Conservation (phyloP, 2,329 filamentous ascomycete species). For the Lasiodiplodia sp. region DNA sequence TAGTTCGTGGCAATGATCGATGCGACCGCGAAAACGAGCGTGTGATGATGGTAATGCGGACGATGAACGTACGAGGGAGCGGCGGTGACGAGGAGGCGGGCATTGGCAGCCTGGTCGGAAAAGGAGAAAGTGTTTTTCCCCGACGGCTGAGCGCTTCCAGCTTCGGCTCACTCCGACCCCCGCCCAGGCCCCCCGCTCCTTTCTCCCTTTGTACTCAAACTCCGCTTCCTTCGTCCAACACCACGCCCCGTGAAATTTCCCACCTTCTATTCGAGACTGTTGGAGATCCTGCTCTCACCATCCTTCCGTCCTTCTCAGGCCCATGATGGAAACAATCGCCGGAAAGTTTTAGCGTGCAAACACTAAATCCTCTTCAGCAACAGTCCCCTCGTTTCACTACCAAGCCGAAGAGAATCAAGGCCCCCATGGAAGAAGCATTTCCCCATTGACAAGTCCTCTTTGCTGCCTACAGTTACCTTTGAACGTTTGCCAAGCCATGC, state of each 20-base stretch:
- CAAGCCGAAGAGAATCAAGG: no score
- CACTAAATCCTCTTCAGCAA: no score
- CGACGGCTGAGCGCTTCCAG: neutral
- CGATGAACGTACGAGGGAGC: neutral
- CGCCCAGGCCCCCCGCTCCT: neutral
- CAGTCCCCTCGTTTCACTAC: no score
- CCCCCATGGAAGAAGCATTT: no score
- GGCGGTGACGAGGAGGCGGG: neutral
- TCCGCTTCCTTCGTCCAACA: no score
- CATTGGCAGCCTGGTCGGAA: neutral
- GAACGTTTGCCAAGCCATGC: no score
- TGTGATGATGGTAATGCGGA: neutral
- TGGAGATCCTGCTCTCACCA: no score
- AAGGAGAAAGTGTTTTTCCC: neutral
- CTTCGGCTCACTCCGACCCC: neutral
- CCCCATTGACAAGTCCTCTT: no score
- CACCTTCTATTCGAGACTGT: neutral
- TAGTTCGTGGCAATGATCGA: neutral
- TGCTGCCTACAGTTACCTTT: no score
- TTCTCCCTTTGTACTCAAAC: neutral
- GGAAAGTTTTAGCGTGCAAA: no score
- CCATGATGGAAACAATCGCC: no score
- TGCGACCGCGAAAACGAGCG: neutral
- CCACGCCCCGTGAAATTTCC: neutral
- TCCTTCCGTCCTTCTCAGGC: no score